phyloP scores from a whole-genome alignment of 805 yeast species.

The Vanderwaltozyma yarrowii region DNA sequence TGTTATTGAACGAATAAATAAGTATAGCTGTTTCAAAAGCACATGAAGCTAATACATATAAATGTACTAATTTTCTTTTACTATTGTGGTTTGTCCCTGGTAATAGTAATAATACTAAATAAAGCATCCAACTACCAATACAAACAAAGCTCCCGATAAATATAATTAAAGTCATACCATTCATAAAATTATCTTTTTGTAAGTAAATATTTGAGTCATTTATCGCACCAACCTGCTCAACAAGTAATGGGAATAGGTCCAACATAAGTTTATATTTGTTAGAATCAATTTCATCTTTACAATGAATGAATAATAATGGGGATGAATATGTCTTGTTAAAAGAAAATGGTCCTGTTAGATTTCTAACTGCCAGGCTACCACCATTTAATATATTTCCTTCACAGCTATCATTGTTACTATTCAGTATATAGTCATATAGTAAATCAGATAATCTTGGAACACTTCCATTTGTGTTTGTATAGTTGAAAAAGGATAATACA shows the following conservation, averaged over 20 bases:
- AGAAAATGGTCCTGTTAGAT: background rate
- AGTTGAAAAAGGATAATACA: too few relatives aligned
- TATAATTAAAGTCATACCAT: constrained; percentile 35
- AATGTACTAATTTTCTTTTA: constrained; percentile 45
- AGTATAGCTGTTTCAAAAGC: constrained; percentile 44
- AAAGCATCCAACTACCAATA: constrained; percentile 62
- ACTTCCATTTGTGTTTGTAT: background rate
- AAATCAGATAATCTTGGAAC: background rate
- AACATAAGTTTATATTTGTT: background rate
- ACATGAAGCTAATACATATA: constrained; percentile 50
- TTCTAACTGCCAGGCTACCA: background rate
- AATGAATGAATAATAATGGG: background rate
- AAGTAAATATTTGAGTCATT: background rate
- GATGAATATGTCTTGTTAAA: background rate
- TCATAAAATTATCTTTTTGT: constrained; percentile 15
- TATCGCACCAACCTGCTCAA: background rate
- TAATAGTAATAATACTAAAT: constrained; percentile 42
- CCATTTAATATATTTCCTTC: background rate
- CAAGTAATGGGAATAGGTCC: background rate
- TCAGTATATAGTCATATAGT: background rate
- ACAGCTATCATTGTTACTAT: background rate
- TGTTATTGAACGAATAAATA: constrained; percentile 32
- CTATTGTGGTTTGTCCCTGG: constrained; percentile 36
- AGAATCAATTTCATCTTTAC: background rate
- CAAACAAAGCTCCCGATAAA: constrained; percentile 47